Conservation (phyloP, 345 rosid genomes). For the Toxicodendron radicans region DNA sequence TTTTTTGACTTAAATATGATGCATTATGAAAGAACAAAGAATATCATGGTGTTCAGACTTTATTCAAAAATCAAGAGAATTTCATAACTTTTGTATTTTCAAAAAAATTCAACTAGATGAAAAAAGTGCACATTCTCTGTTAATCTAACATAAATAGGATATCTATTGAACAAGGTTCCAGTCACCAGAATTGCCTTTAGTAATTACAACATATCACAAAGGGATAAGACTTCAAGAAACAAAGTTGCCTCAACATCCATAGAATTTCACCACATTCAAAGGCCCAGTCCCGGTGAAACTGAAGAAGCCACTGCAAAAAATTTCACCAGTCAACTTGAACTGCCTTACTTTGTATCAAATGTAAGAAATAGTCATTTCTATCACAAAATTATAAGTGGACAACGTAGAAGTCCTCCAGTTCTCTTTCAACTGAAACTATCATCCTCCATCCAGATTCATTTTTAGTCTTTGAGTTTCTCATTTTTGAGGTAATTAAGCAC, state of each 20-base stretch:
- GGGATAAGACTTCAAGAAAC: background rate
- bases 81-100: background rate
- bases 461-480: conserved; percentile 60
- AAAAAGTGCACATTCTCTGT: background rate
- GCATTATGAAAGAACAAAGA: background rate
- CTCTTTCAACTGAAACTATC: conserved; percentile 16
- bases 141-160: background rate
- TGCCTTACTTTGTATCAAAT: background rate
- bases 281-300: background rate
- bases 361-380: background rate
- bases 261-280: conserved; percentile 1
- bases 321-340: background rate
- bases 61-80: too few relatives aligned
- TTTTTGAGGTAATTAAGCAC: conserved; percentile 77
- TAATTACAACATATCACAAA: background rate
- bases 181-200: background rate
- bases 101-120: background rate
- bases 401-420: background rate
- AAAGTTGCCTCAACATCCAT: background rate
- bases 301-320: background rate
- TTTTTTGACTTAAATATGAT: background rate
- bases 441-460: conserved; percentile 28
- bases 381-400: background rate
- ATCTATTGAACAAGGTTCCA: background rate
- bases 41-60: background rate